A percentile compares a stretch with the other conserved stretches of the same genome.
Conservation (phyloP, 352 stramenopile species). For the Pythium insidiosum region DNA sequence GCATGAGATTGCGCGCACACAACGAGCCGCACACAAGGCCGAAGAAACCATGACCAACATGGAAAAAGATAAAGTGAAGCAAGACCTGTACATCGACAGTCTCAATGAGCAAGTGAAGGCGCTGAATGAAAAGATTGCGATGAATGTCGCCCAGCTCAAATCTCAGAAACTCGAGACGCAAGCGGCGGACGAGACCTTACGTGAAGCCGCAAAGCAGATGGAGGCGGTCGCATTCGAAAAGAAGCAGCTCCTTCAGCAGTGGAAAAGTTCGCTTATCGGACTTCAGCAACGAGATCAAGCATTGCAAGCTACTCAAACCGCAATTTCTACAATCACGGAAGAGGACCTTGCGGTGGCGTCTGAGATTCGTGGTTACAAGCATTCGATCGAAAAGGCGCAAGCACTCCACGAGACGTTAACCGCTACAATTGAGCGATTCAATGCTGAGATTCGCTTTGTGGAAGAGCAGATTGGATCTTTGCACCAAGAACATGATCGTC, state of each 20-base stretch:
- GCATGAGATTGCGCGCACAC: conserved; percentile 89
- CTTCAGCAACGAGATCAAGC: conserved; percentile 90
- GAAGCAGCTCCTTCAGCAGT: conserved; percentile 93
- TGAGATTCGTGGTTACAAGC: conserved; percentile 86
- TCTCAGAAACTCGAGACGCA: conserved; percentile 82
- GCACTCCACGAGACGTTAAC: conserved; percentile 78
- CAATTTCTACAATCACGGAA: conserved; percentile 70
- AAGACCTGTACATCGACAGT: conserved; percentile 93
- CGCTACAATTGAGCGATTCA: conserved; percentile 81
- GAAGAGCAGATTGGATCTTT: conserved; percentile 58
- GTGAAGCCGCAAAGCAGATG: conserved; percentile 86
- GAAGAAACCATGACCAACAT: conserved; percentile 89
- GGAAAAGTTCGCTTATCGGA: conserved; percentile 91
- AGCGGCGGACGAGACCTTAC: conserved; percentile 82
- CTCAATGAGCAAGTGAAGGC: conserved; percentile 87
- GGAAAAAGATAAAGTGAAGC: conserved; percentile 91
- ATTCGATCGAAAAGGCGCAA: conserved; percentile 78
- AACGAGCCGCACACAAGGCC: conserved; percentile 90
- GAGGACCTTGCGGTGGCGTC: conserved; percentile 76
- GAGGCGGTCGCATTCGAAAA: conserved; percentile 92
- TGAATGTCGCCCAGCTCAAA: conserved; percentile 74
- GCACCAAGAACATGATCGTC: conserved; percentile 54
- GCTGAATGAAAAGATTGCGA: conserved; percentile 81
- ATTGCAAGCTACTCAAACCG: conserved; percentile 80
- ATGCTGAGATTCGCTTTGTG: conserved; percentile 65